Evolutionary conservation across 352 stramenopile genomes (phyloP), one percentile per base, ranked within the genome.

Genomic region (Pythium sp.): DNA sequence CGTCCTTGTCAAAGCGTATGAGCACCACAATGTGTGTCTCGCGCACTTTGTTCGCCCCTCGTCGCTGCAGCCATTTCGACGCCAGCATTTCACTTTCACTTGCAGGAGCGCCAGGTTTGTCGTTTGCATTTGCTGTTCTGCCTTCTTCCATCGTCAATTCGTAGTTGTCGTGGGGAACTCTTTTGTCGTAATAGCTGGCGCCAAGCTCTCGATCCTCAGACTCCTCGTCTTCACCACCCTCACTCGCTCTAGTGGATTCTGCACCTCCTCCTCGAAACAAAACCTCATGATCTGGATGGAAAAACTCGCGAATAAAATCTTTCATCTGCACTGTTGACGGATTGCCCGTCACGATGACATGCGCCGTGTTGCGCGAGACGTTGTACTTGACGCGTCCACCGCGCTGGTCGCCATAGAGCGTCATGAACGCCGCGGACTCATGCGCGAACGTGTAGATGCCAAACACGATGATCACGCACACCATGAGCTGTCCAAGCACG

Each of bases 251-350:
- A 54, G 73, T 43, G 0, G 30, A 30, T 22, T 64, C 34, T 18
- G 62, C 65, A 1, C 36, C 70, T 46, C 28, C 36, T 8, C 47
- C 43, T 32, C 81, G 68, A 28, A 83, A 82, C 12, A 74, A 59
- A 11, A 72, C 77, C 20, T 94, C 81, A 56, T 96, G 89, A 41
- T 96, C 87, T 2, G 87, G 86, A 49, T 96, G 89, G 69, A 96
- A 96, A 72, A 96, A 95, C 64, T 96, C 89, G 62, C 86, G 87
- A 24, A 96, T 91, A 59, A 96, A 95, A 32, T 96, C 89, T 58
- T 93, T 91, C 3, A 88, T 86, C 68, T 96, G 89, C 0, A 83
- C 81, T 0, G 82, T 75, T 0, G 89, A 91, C 6, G 88, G 86
- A 61, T 91, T 96, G 26, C 88, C 88, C 0, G 88, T 94, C 11